Conservation (phyloP, 495 filamentous ascomycete genomes). For the Polyplosphaeria fusca region DNA sequence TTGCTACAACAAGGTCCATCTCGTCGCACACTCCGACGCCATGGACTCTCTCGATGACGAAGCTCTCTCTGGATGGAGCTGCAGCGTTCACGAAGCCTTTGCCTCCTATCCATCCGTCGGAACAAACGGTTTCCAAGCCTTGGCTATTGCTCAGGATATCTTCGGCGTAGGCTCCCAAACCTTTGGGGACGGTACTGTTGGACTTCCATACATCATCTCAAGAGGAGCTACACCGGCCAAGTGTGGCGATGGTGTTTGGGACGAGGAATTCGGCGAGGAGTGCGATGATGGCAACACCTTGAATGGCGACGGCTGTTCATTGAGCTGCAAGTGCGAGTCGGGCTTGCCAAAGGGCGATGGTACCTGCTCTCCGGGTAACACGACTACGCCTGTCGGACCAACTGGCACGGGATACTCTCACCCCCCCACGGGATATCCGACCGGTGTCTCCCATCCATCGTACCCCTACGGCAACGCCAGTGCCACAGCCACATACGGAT, state of each 20-base stretch:
- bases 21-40: constrained; percentile 44
- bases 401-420: constrained; percentile 7
- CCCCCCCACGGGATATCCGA: constrained; percentile 8
- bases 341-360: constrained; percentile 28
- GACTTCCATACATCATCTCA: constrained; percentile 52
- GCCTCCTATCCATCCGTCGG: constrained; percentile 45
- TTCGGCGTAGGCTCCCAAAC: constrained; percentile 41
- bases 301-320: constrained; percentile 44
- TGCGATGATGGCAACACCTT: constrained; percentile 48
- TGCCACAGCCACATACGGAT: constrained; percentile 16
- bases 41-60: constrained; percentile 45
- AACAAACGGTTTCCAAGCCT: constrained; percentile 44
- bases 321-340: constrained; percentile 41
- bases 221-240: constrained; percentile 49
- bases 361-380: constrained; percentile 22
- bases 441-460: neutral
- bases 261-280: constrained; percentile 44
- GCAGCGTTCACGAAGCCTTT: constrained; percentile 51
- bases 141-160: constrained; percentile 48
- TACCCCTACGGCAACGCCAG: constrained; percentile 16
- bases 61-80: constrained; percentile 48
- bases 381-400: constrained; percentile 12
- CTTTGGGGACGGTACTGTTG: constrained; percentile 45
- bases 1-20: constrained; percentile 46
- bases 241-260: constrained; percentile 49